phyloP scores from a whole-genome alignment of 306 rosid species.

The Acmispon strigosus region DNA sequence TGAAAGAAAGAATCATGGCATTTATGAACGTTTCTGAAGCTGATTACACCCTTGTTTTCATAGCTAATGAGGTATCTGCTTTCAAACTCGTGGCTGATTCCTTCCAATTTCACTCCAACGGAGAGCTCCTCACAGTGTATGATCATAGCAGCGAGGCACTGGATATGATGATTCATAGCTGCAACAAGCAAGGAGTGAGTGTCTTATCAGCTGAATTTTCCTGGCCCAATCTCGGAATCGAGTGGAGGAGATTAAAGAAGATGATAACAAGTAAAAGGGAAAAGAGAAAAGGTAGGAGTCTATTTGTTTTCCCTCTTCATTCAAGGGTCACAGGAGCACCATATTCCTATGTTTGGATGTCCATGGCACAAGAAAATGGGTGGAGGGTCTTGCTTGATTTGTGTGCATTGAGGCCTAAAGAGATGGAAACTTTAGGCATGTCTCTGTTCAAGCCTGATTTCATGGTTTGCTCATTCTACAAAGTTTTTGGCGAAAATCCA shows the following conservation, averaged over 20 bases:
- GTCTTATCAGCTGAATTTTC: constrained; percentile 52
- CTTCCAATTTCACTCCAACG: constrained; percentile 58
- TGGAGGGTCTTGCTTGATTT: constrained; percentile 79
- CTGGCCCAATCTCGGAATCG: constrained; percentile 51
- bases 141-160: constrained; percentile 63
- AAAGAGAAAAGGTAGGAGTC: constrained; percentile 38
- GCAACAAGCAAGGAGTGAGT: constrained; percentile 54
- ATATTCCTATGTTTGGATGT: constrained; percentile 80
- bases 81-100: constrained; percentile 65
- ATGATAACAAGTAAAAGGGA: constrained; percentile 27
- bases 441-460: constrained; percentile 80
- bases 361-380: constrained; percentile 68
- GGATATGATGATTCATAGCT: constrained; percentile 52
- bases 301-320: constrained; percentile 78
- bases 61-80: constrained; percentile 69
- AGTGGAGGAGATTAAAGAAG: constrained; percentile 42
- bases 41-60: constrained; percentile 68
- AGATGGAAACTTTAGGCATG: constrained; percentile 69
- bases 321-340: constrained; percentile 71
- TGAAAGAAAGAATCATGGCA: constrained; percentile 56
- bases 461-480: constrained; percentile 65
- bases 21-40: constrained; percentile 66
- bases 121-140: constrained; percentile 62
- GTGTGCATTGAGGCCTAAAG: constrained; percentile 72
- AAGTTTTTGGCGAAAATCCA: constrained; percentile 70